Percentiles rank a stretch among this genome's conserved stretches.
phyloP scores from a whole-genome alignment of 495 filamentous ascomycete species.

The Cercophora samala region DNA sequence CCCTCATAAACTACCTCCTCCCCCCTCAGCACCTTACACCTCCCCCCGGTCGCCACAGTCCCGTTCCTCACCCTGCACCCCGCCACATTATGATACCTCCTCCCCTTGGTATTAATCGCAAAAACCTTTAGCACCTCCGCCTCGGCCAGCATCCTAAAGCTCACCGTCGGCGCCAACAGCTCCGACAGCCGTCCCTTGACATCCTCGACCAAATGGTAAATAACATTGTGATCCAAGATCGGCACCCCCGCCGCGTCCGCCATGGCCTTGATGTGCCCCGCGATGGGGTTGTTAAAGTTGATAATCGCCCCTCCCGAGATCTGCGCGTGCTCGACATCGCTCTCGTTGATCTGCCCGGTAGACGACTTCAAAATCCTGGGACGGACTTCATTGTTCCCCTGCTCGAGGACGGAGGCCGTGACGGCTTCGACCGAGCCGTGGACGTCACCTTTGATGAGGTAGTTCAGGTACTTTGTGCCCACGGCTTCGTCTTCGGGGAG shows the following conservation, averaged over 20 bases:
- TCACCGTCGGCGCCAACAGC: conserved; percentile 61
- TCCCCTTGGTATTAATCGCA: conserved; percentile 72
- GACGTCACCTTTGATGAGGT: conserved; percentile 91
- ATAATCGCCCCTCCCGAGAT: conserved; percentile 68
- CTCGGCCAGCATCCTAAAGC: conserved; percentile 72
- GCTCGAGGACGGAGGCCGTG: conserved; percentile 61
- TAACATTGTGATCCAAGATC: conserved; percentile 85
- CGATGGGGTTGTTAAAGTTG: conserved; percentile 78
- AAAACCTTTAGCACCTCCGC: conserved; percentile 83
- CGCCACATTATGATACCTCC: conserved; percentile 68
- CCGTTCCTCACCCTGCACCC: conserved; percentile 89
- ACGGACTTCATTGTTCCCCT: conserved; percentile 80
- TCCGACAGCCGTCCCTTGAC: conserved; percentile 66
- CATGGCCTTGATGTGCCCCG: conserved; percentile 62
- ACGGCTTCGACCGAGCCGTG: conserved; percentile 91
- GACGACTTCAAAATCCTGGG: conserved; percentile 71
- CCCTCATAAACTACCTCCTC: conserved; percentile 74
- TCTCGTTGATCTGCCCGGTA: conserved; percentile 78
- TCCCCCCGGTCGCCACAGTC: conserved; percentile 53
- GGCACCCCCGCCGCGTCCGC: conserved; percentile 67
- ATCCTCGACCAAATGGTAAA: conserved; percentile 85
- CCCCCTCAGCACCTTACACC: conserved; percentile 67
- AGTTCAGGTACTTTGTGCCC: conserved; percentile 63
- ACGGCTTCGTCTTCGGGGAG: conserved; percentile 12
- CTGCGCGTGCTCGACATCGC: conserved; percentile 83